phyloP scores from a whole-genome alignment of 345 rosid genomes.

The Angophora floribunda region DNA sequence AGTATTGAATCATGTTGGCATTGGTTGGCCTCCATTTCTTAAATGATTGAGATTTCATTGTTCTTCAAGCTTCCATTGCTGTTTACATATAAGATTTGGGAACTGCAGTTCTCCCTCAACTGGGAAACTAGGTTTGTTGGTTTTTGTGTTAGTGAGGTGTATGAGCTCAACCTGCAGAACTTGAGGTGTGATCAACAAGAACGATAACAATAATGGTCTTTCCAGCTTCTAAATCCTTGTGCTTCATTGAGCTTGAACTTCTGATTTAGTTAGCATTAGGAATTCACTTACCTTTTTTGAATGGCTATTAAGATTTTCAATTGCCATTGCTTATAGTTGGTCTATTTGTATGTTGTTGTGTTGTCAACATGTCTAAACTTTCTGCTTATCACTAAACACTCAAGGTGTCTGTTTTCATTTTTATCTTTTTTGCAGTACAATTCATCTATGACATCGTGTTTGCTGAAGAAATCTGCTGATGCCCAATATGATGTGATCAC shows the following conservation, averaged over 20 bases:
- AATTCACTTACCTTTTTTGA: neutral
- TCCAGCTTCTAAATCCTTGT: neutral
- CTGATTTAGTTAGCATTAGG: neutral
- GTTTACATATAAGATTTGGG: neutral
- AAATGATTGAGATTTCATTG: neutral
- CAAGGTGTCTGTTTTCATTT: neutral
- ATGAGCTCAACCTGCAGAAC: neutral
- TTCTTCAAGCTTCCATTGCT: neutral
- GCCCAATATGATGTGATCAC: neutral
- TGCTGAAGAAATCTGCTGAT: conserved; percentile 40
- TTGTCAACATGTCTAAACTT: neutral
- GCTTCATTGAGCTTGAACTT: neutral
- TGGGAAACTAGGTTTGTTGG: neutral
- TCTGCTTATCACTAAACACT: neutral
- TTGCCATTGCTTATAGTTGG: neutral
- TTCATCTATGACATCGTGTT: conserved; percentile 46
- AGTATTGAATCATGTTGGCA: neutral
- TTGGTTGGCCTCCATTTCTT: neutral
- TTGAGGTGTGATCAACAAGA: neutral
- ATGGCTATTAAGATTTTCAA: neutral
- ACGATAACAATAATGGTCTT: neutral
- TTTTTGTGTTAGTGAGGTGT: neutral
- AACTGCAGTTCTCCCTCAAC: neutral
- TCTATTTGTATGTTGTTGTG: neutral
- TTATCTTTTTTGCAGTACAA: conserved; percentile 32